Percentiles rank a stretch among this genome's conserved stretches.
Conservation (phyloP, 257 asterid genomes). For the Solanum appendiculatum region DNA sequence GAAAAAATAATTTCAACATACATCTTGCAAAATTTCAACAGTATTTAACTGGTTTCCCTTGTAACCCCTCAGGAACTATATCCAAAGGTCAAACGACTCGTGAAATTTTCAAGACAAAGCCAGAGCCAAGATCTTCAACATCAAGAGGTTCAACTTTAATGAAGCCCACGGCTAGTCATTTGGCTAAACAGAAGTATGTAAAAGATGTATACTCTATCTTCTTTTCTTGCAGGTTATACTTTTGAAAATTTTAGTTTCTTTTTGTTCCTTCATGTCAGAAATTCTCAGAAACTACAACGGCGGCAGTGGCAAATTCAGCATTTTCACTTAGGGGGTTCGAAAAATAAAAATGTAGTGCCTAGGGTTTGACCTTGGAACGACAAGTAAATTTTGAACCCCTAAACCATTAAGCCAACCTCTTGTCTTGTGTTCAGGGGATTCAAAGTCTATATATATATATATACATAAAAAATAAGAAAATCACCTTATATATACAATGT, state of each 20-base stretch:
- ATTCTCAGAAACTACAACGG: background rate
- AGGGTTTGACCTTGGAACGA: background rate
- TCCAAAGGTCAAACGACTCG: background rate
- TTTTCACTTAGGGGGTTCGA: background rate
- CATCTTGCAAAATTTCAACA: background rate
- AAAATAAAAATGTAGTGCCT: background rate
- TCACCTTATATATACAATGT: background rate
- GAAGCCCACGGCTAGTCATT: conserved; percentile 87
- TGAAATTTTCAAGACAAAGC: conserved; percentile 20
- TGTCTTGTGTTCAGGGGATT: background rate
- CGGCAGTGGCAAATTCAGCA: background rate
- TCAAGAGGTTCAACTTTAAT: conserved; percentile 48
- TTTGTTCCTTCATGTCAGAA: background rate
- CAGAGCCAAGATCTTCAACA: conserved; percentile 16
- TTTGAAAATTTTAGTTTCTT: background rate
- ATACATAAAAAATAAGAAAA: too few species aligned
- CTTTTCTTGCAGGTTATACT: conserved; percentile 36
- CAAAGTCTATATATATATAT: background rate
- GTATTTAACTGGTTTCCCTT: background rate
- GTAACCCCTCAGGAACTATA: conserved; percentile 15
- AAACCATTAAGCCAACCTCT: background rate
- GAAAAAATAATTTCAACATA: background rate
- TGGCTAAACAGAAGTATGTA: conserved; percentile 55
- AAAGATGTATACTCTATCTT: conserved; percentile 20
- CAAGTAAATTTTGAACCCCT: background rate